Conservation (phyloP, 2,329 filamentous ascomycete species). For the Pyrenophora seminiperda region DNA sequence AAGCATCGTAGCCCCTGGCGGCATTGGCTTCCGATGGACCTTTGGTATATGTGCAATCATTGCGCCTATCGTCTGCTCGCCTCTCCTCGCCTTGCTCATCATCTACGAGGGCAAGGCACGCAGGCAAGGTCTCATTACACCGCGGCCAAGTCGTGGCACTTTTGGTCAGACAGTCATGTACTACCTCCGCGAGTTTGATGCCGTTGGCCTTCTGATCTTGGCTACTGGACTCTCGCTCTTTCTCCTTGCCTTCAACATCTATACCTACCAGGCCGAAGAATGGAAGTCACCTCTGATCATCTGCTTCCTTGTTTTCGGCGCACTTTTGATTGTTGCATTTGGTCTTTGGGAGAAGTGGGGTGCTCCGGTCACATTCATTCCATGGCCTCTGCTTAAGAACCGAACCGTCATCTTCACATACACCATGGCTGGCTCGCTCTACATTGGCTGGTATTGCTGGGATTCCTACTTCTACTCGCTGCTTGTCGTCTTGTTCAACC, state of each 20-base stretch:
- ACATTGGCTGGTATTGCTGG: conserved; percentile 48
- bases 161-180: conserved; percentile 54
- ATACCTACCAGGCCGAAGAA: conserved; percentile 35
- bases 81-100: conserved; percentile 63
- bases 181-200: conserved; percentile 68
- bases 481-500: conserved; percentile 48
- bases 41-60: conserved; percentile 71
- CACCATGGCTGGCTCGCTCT: conserved; percentile 51
- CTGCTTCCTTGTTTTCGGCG: conserved; percentile 49
- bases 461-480: conserved; percentile 51
- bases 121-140: conserved; percentile 58
- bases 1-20: conserved; percentile 52
- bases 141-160: conserved; percentile 55
- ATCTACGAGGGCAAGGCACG: conserved; percentile 66
- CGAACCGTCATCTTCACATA: conserved; percentile 61
- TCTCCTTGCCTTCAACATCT: conserved; percentile 70
- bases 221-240: conserved; percentile 67
- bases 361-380: conserved; percentile 51
- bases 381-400: conserved; percentile 55
- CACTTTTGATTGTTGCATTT: conserved; percentile 46
- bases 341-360: conserved; percentile 50
- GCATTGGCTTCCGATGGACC: conserved; percentile 67
- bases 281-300: conserved; percentile 51
- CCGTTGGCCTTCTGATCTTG: conserved; percentile 65
- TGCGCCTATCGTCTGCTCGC: conserved; percentile 63